Evolutionary conservation across 306 rosid species (phyloP).

Genomic region (Lathyrus aphaca): DNA sequence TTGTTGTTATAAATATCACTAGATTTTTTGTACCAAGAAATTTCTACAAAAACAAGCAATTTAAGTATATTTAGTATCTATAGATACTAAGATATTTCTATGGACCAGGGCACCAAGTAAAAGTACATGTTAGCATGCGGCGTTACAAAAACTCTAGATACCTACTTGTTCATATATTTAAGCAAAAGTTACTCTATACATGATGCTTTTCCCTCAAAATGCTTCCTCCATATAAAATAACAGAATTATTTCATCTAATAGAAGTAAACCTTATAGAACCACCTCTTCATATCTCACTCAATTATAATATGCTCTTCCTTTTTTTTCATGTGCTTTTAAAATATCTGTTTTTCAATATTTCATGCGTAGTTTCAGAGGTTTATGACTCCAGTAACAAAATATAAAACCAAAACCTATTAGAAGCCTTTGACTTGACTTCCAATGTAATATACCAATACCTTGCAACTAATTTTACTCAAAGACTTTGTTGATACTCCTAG

Average conservation of each 20-base stretch:
- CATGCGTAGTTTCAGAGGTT: slow-evolving; percentile 4
- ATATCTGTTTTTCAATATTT: not conserved
- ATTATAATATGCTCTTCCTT: slow-evolving; percentile 5
- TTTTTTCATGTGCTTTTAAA: not conserved
- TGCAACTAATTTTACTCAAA: not conserved
- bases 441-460: not conserved
- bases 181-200: slow-evolving; percentile 2
- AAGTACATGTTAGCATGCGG: not conserved
- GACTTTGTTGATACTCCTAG: not conserved
- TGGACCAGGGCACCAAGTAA: not conserved
- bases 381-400: not conserved
- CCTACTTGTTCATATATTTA: slow-evolving; percentile 11
- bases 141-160: not conserved
- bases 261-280: not conserved
- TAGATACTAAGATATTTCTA: slow-evolving; percentile 2
- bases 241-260: not conserved
- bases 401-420: not conserved
- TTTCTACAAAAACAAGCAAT: not conserved
- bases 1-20: not conserved
- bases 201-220: slow-evolving; percentile 8
- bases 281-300: slow-evolving; percentile 3
- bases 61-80: not conserved
- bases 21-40: not conserved
- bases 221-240: not conserved
- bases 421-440: not conserved